A percentile compares a stretch with the other conserved stretches of the same genome.
Conservation (phyloP, 1,284 basidiomycete genomes). For the Ceratobasidium sp. region DNA sequence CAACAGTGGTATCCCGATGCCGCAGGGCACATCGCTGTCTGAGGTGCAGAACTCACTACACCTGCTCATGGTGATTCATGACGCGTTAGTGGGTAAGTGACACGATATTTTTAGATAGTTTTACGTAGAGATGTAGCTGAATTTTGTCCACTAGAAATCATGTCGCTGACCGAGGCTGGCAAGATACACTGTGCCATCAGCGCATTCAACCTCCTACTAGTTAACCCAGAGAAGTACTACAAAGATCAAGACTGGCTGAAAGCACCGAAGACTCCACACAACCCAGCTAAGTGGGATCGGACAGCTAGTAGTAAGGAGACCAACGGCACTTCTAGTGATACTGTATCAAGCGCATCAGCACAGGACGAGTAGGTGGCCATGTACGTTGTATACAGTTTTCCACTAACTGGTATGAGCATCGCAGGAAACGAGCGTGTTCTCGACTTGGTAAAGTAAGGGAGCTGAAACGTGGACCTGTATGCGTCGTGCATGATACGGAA, state of each 20-base stretch:
- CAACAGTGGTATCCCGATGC: no score
- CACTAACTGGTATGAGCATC: no score
- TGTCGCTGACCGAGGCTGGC: conserved; percentile 12
- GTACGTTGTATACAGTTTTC: not conserved
- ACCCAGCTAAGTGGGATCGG: no score
- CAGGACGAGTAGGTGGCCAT: not conserved
- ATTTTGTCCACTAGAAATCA: not conserved
- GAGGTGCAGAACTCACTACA: no score
- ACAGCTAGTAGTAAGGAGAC: no score
- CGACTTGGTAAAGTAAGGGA: not conserved
- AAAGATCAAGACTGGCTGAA: not conserved
- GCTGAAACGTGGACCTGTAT: not conserved
- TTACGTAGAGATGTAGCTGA: not conserved
- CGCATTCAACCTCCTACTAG: not conserved
- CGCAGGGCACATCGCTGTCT: no score
- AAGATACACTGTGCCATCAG: conserved; percentile 26
- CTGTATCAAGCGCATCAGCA: no score
- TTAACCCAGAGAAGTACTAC: not conserved
- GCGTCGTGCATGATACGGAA: conserved; percentile 15
- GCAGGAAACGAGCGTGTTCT: not conserved
- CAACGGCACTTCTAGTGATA: no score
- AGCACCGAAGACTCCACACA: not conserved
- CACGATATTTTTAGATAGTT: no score
- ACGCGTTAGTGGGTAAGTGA: not conserved
- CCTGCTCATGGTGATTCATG: no score